Conservation (phyloP, 1,284 basidiomycete genomes). For the Amylostereum areolatum region DNA sequence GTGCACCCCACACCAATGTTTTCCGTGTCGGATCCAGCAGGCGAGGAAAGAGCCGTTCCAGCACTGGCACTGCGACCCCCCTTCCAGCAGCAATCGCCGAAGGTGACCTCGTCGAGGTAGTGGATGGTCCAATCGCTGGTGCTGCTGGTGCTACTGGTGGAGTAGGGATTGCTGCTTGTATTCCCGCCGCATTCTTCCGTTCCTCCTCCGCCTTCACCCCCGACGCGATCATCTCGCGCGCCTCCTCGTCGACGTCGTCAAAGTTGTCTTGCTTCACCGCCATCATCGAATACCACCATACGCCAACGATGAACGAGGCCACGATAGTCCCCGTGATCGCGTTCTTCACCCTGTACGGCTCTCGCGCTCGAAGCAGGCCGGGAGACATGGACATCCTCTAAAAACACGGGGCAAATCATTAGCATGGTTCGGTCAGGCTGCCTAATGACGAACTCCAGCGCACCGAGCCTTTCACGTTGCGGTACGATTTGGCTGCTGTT, state of each 20-base stretch:
- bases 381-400: slow-evolving; percentile 57
- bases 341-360: slow-evolving; percentile 79
- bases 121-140: slow-evolving; percentile 4
- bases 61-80: slow-evolving; percentile 39
- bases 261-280: slow-evolving; percentile 94
- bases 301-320: slow-evolving; percentile 71
- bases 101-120: slow-evolving; percentile 9
- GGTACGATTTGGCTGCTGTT: slow-evolving; percentile 16
- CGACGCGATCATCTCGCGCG: slow-evolving; percentile 41
- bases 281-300: slow-evolving; percentile 90
- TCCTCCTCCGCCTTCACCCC: slow-evolving; percentile 22
- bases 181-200: slow-evolving; percentile 11
- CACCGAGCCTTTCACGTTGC: slow-evolving; percentile 19
- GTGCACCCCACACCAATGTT: slow-evolving; percentile 66
- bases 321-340: slow-evolving; percentile 72
- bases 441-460: slow-evolving; percentile 3
- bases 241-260: slow-evolving; percentile 78
- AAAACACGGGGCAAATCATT: background rate
- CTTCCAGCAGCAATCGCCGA: slow-evolving; percentile 8
- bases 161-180: slow-evolving; percentile 6
- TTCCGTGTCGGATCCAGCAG: slow-evolving; percentile 53
- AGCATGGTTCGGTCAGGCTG: background rate
- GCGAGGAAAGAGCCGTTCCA: slow-evolving; percentile 41
- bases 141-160: slow-evolving; percentile 6
- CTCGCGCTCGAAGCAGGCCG: slow-evolving; percentile 81